phyloP scores from a whole-genome alignment of 768 basidiomycete genomes.

The Leccinum sublutescens region DNA sequence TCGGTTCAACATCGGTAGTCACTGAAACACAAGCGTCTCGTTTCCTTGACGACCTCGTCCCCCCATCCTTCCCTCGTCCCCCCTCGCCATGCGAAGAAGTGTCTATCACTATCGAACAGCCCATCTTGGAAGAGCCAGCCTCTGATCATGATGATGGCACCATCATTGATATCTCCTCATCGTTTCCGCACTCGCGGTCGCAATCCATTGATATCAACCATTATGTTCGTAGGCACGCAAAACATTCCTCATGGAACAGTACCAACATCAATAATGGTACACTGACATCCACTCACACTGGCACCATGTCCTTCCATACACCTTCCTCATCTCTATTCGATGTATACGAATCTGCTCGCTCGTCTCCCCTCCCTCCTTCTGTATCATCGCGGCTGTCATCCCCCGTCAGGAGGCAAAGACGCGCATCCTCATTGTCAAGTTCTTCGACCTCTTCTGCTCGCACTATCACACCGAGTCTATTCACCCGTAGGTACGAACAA shows the following conservation, averaged over 20 bases:
- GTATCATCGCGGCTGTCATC: slow-evolving; percentile 28
- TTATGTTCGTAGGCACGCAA: slow-evolving; percentile 31
- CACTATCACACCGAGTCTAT: slow-evolving; percentile 62
- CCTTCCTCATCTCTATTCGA: slow-evolving; percentile 78
- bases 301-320: slow-evolving; percentile 68
- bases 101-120: slow-evolving; percentile 13
- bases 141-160: background rate
- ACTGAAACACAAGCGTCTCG: slow-evolving; percentile 45
- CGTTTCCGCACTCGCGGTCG: slow-evolving; percentile 21
- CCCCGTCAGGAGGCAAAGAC: slow-evolving; percentile 29
- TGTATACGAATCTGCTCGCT: slow-evolving; percentile 56
- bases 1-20: slow-evolving; percentile 25
- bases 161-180: slow-evolving; percentile 21
- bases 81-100: slow-evolving; percentile 12
- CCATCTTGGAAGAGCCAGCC: slow-evolving; percentile 14
- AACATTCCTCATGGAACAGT: slow-evolving; percentile 47
- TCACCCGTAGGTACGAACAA: slow-evolving; percentile 36
- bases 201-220: slow-evolving; percentile 27
- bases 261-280: slow-evolving; percentile 47
- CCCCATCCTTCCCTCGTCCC: slow-evolving; percentile 27
- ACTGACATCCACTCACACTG: slow-evolving; percentile 55
- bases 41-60: slow-evolving; percentile 60
- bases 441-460: slow-evolving; percentile 38
- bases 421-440: slow-evolving; percentile 39
- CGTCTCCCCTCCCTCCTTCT: slow-evolving; percentile 49